Base-by-base conservation (phyloP, 805 yeast species). In the Ogataea glucozyma region DNA sequence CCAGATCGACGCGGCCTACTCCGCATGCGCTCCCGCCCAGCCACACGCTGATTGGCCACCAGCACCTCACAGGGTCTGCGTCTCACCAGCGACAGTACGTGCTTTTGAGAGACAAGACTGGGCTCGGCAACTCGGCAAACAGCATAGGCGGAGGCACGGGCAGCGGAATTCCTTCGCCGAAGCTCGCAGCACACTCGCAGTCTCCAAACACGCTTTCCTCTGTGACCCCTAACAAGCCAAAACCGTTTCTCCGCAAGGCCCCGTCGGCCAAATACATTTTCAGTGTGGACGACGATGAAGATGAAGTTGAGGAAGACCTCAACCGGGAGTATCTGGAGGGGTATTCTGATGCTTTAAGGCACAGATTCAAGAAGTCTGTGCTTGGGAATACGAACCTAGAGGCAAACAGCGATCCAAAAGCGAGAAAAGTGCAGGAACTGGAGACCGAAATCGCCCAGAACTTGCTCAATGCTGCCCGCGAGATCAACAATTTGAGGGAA, bases 211-310 rank as follows among this genome's bases (percentile, higher is more conserved):
- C 41, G 9, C 26, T 40, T 11, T n/a, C n/a, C n/a, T n/a, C n/a
- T n/a, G 4, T 39, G 21, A 18, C 34, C 5, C 42, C 53, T 4
- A 46, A 46, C 4, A 56, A 52, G 31, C 56, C 60, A 2, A 51
- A 36, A 31, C 62, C 62, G 6, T 53, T 26, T 18, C 37, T 60
- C 1, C 51, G 54, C 33, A 62, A 61, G 33, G 57, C 59, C 18
- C 53, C 65, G 2, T 56, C 62, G 4, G 42, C 63, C 2, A 61
- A 58, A 41, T 66, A 65, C 43, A 69, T 85, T 0, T 88, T 82
- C 59, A 81, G 89, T 26, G 95, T 87, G 0, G 96, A 88, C 58
- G 96, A 88, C 61, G 88, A 84, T 54, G 78, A 85, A 31, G 77
- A 78, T 49, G 96, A 87, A 49, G 72, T 81, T 13, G 84, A 79